phyloP scores from a whole-genome alignment of 176 grass and related monocot species.

The Calamus simplicifolius region DNA sequence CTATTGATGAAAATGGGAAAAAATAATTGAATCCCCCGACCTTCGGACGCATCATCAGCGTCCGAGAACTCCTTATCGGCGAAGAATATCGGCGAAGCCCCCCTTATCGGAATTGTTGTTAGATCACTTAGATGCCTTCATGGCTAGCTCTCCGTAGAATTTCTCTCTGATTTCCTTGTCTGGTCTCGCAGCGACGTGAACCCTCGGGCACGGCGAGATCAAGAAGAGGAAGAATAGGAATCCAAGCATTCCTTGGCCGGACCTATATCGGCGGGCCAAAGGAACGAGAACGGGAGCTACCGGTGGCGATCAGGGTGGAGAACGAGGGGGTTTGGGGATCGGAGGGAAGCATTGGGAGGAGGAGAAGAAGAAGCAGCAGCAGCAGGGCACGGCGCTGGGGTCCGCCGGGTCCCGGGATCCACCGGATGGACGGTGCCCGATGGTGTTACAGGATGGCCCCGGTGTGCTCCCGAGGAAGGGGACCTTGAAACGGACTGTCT shows the following conservation, averaged over 20 bases:
- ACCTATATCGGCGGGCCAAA: slow-evolving; percentile 2
- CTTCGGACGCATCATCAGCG: slow-evolving; percentile 65
- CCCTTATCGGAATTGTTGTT: slow-evolving; percentile 49
- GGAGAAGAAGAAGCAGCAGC: neutral
- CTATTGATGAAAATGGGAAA: no score
- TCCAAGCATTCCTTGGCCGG: slow-evolving; percentile 12
- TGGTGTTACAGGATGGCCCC: no score
- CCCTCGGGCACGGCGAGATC: neutral
- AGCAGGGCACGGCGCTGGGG: slow-evolving; percentile 20
- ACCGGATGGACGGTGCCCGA: no score
- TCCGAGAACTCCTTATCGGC: slow-evolving; percentile 98
- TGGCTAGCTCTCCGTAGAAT: slow-evolving; percentile 73
- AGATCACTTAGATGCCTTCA: slow-evolving; percentile 42
- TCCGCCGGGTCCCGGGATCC: neutral
- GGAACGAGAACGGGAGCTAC: neutral
- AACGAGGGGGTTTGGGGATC: slow-evolving; percentile 1
- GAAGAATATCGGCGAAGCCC: slow-evolving; percentile 95
- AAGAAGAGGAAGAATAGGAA: neutral
- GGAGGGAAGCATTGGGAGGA: slow-evolving; percentile 39
- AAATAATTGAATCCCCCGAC: slow-evolving; percentile 23
- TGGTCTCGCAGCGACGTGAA: slow-evolving; percentile 34
- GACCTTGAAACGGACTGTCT: no score
- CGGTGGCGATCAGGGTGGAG: neutral
- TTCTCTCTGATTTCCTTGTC: slow-evolving; percentile 91
- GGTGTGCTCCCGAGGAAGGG: no score